phyloP scores from a whole-genome alignment of 192 early-diverging fungal genomes.

The Glomus cerebriforme region DNA sequence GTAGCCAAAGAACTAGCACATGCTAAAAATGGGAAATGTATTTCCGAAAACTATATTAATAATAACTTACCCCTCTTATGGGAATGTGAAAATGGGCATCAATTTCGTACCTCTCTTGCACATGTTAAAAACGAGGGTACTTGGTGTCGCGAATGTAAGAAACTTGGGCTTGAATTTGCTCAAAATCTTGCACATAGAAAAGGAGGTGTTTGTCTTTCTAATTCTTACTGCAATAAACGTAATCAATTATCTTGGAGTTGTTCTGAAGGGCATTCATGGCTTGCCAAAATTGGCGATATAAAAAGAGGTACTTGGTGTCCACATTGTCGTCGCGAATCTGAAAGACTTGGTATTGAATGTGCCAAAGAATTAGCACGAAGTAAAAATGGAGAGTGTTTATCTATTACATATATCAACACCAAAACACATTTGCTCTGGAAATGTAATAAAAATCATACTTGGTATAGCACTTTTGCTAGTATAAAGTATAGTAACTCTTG shows the following conservation, averaged over 20 bases:
- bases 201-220: neutral
- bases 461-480: too few relatives aligned
- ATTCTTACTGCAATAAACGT: neutral
- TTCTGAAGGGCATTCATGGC: conserved; percentile 3
- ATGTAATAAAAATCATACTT: too few relatives aligned
- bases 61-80: conserved; percentile 19
- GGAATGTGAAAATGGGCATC: conserved; percentile 17
- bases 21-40: too few relatives aligned
- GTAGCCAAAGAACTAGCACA: conserved; percentile 5
- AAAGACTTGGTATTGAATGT: too few relatives aligned
- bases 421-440: too few relatives aligned
- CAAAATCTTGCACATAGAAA: conserved; percentile 10
- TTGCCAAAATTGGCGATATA: conserved; percentile 7
- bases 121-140: neutral
- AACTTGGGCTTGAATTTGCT: conserved; percentile 12
- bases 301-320: conserved; percentile 21
- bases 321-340: neutral
- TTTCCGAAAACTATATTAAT: conserved; percentile 10
- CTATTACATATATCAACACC: too few relatives aligned
- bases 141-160: neutral
- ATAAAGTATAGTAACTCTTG: too few relatives aligned
- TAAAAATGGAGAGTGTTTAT: too few relatives aligned
- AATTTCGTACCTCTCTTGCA: conserved; percentile 5
- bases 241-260: conserved; percentile 13
- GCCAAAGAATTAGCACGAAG: too few relatives aligned